Conservation (phyloP, 1,284 basidiomycete species). For the Fomitiporia mediterranea region DNA sequence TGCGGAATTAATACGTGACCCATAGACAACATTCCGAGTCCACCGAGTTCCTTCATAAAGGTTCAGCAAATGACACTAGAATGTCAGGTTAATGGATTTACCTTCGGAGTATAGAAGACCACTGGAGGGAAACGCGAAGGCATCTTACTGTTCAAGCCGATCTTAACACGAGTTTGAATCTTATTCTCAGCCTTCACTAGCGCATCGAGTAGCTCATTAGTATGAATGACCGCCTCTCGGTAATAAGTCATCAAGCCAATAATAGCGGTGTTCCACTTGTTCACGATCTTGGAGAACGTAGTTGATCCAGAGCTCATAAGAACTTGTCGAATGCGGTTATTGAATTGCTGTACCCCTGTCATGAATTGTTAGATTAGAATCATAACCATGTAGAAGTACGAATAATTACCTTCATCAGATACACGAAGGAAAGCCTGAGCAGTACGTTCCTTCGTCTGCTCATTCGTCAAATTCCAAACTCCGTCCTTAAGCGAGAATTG, state of each 20-base stretch:
- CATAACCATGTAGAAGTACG: conserved; percentile 20
- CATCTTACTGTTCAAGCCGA: conserved; percentile 99
- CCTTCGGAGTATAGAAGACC: conserved; percentile 94
- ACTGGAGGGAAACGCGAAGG: conserved; percentile 97
- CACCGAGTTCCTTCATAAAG: conserved; percentile 74
- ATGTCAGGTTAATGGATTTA: conserved; percentile 25
- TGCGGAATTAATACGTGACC: conserved; percentile 98
- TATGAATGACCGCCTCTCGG: conserved; percentile 98
- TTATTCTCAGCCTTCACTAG: conserved; percentile 98
- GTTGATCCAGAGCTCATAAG: conserved; percentile 99
- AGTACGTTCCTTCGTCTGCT: conserved; percentile 95
- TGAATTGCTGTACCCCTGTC: conserved; percentile 87
- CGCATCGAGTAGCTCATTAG: conserved; percentile 90
- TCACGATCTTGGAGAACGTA: conserved; percentile 99
- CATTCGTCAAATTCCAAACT: conserved; percentile 96
- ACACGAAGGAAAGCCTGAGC: conserved; percentile 97
- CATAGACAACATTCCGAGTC: conserved; percentile 99
- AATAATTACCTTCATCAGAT: conserved; percentile 76
- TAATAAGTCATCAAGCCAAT: conserved; percentile 98
- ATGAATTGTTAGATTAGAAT: conserved; percentile 22
- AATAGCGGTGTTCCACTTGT: conserved; percentile 98
- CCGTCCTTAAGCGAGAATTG: conserved; percentile 96
- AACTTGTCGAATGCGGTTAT: conserved; percentile 94
- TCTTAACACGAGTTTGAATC: conserved; percentile 99
- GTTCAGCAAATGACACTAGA: conserved; percentile 12